These are phyloP conservation scores for Annona cherimola DNA, from an alignment of 164 flowering plant species.

Conservation along the genomic window DNA sequence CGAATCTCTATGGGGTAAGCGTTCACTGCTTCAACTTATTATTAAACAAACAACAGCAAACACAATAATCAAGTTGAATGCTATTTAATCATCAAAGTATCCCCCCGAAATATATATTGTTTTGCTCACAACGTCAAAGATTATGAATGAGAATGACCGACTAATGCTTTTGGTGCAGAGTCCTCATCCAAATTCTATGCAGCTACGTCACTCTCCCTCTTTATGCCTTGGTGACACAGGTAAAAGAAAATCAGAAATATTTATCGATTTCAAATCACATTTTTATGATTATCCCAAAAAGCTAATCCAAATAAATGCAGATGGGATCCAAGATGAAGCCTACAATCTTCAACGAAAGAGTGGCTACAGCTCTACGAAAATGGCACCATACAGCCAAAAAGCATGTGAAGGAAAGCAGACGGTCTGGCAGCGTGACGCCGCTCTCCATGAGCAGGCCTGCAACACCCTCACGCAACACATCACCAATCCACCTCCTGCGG, in stretches of 20 bases:
- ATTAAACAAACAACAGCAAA: too few species aligned
- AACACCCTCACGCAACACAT: slow-evolving; percentile 41
- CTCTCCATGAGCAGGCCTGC: slow-evolving; percentile 39
- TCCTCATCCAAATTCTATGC: slow-evolving; percentile 50
- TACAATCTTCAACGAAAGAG: slow-evolving; percentile 67
- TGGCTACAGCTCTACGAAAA: slow-evolving; percentile 45
- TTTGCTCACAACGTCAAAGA: background rate
- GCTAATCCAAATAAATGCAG: slow-evolving; percentile 24
- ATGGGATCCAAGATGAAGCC: slow-evolving; percentile 86
- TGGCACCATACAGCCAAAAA: slow-evolving; percentile 75
- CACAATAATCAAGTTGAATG: too few species aligned
- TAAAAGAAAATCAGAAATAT: slow-evolving; percentile 8
- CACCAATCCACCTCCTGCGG: slow-evolving; percentile 55
- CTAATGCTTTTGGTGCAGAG: slow-evolving; percentile 25
- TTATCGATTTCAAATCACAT: background rate
- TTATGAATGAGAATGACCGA: background rate
- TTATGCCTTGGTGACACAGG: slow-evolving; percentile 89
- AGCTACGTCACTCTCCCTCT: slow-evolving; percentile 89
- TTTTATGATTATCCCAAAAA: background rate
- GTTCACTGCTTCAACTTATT: background rate
- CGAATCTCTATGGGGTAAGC: slow-evolving; percentile 67
- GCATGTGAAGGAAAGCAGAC: slow-evolving; percentile 38
- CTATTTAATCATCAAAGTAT: too few species aligned
- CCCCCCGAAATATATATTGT: background rate
- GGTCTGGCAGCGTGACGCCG: slow-evolving; percentile 32